Evolutionary conservation across 2,329 filamentous ascomycete species (phyloP), one percentile per base, ranked within the genome.

Genomic region (Periconia sp.): DNA sequence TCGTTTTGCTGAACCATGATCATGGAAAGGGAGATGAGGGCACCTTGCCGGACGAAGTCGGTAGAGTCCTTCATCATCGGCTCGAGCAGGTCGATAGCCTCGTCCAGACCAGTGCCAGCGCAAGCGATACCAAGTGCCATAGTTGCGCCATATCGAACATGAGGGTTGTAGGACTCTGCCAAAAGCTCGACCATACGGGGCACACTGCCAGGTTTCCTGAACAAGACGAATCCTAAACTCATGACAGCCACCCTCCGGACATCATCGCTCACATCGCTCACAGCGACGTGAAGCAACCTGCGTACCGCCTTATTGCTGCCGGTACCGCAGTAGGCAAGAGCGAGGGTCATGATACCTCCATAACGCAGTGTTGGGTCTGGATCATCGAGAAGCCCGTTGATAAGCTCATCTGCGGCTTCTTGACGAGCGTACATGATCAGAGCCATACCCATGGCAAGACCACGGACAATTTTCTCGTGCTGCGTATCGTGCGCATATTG

Each of bases 1-100:
- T 99, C 94, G 63, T 97, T 99, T 70, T 97, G 94, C 74, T 99
- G 94, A n/a, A 96, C 89, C 81, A 99, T 86, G 61, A 99, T 96
- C 94, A 99, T 99, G 47, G 94, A 84, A 44, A 97, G 80, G 3
- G 94, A 84, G 59, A 99, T 97, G 52, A 97, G 78, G 28, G 94
- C 92, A 66, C 95, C 94, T 73, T 99, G 94, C 57, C 95, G 87
- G 38, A 99, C 94, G 68, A 99, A 99, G 75, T 99, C 94, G 45
- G 92, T 95, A 6, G 94, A 95, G 60, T 99, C 94, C 78, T 97
- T 99, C 78, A 96, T 92, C 94, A 99, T 99, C 13, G 94, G 94
- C 76, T 99, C 94, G 4, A 99, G 81, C 13, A 99, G 80, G 63
- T 99, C 94, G 50, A 97, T 94, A 16, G 95, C 94, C 73, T 99